Conservation (phyloP, 2,329 filamentous ascomycete species). For the Penicillium olsonii region DNA sequence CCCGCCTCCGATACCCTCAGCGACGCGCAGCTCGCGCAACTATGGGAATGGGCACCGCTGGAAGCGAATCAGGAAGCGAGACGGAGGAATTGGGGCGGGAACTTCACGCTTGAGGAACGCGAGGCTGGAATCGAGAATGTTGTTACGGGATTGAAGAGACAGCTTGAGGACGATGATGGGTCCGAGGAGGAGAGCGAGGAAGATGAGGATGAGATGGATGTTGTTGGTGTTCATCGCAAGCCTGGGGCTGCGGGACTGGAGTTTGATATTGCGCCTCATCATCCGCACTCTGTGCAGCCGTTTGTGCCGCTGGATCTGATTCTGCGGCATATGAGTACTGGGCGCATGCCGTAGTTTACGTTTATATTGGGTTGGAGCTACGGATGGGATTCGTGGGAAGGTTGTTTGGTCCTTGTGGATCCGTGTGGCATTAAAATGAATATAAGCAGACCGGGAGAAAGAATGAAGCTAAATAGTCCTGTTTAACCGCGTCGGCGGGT, state of each 20-base stretch:
- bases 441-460: slow-evolving; percentile 12
- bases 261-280: slow-evolving; percentile 36
- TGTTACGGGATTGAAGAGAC: slow-evolving; percentile 67
- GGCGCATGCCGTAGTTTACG: slow-evolving; percentile 25
- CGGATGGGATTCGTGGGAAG: too few relatives aligned
- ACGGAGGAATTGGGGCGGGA: slow-evolving; percentile 58
- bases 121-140: slow-evolving; percentile 68
- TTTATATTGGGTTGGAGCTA: neutral
- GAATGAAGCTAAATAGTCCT: slow-evolving; percentile 6
- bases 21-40: slow-evolving; percentile 54
- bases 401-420: too few relatives aligned
- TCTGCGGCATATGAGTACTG: slow-evolving; percentile 55
- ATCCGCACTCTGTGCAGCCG: slow-evolving; percentile 23
- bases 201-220: slow-evolving; percentile 49
- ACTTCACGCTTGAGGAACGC: slow-evolving; percentile 72
- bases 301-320: slow-evolving; percentile 50
- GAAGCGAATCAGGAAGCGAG: slow-evolving; percentile 49
- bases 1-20: slow-evolving; percentile 29
- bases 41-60: slow-evolving; percentile 62
- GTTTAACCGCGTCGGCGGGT: slow-evolving; percentile 58
- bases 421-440: slow-evolving; percentile 17
- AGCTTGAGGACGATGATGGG: slow-evolving; percentile 57
- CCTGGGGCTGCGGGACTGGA: slow-evolving; percentile 33
- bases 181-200: slow-evolving; percentile 52
- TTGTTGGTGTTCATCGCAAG: slow-evolving; percentile 39